phyloP scores from a whole-genome alignment of 2,329 filamentous ascomycete genomes.

The Leptographium wingfieldii region DNA sequence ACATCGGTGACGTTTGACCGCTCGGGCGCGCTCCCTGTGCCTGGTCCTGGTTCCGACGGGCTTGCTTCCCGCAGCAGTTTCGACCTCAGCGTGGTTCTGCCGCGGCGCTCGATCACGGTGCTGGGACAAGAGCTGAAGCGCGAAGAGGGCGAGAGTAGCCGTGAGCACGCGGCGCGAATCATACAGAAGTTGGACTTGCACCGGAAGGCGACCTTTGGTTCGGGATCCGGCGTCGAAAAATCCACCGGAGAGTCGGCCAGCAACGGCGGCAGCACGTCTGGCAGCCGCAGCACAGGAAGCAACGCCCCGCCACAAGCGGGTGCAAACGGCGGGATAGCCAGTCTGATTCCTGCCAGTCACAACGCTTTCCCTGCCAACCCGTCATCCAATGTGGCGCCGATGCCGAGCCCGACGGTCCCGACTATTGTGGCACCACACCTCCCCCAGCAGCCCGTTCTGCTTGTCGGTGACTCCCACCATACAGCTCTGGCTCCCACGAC shows the following conservation, averaged over 20 bases:
- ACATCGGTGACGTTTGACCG: conserved; percentile 36
- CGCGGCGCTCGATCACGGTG: conserved; percentile 43
- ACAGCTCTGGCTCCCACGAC: conserved; percentile 60
- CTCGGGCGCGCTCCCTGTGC: conserved; percentile 50
- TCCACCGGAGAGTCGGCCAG: neutral
- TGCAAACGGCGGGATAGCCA: conserved; percentile 58
- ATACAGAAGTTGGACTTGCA: conserved; percentile 89
- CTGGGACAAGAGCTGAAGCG: conserved; percentile 36
- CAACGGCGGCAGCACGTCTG: neutral
- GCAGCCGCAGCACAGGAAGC: conserved; percentile 17
- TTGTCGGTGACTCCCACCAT: conserved; percentile 20
- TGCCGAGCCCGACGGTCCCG: neutral
- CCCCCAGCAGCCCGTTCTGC: conserved; percentile 20
- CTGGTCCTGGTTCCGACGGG: conserved; percentile 48
- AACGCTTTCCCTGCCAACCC: conserved; percentile 55
- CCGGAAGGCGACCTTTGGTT: conserved; percentile 53
- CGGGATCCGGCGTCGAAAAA: neutral
- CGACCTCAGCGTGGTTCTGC: conserved; percentile 43
- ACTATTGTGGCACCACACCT: conserved; percentile 15
- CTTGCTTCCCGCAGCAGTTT: conserved; percentile 56
- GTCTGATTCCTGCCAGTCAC: conserved; percentile 75
- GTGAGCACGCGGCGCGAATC: conserved; percentile 75
- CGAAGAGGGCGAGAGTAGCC: conserved; percentile 60
- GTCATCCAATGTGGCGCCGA: conserved; percentile 9
- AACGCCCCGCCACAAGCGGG: conserved; percentile 17